Evolutionary conservation across 2,329 filamentous ascomycete genomes (phyloP), one percentile per base, ranked within the genome.

Genomic region (Apiospora sp.): DNA sequence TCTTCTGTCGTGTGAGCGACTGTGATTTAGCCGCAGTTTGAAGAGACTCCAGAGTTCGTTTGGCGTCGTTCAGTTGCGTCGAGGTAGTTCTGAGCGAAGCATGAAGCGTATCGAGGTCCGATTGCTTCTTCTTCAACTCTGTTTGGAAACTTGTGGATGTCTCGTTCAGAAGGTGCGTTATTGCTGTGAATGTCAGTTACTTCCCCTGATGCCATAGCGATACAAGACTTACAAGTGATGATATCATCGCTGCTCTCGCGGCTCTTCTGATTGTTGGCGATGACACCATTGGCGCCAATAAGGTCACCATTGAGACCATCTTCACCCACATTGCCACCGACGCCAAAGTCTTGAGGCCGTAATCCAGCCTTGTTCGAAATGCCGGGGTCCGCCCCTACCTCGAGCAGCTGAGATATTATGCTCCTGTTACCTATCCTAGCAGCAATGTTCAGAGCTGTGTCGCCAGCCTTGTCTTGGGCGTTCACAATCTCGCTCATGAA

Each of bases 401-500:
- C 96, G 14, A 98, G 87, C 44, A 99, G 87, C 80, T 99, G 96
- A n/a, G 95, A 96, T 72, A 98, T 97, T 77, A 99, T 98, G 78
- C 94, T 97, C 71, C 93, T 89, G 80, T 98, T 98, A 30, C 95
- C 94, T 76, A 98, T 97, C 74, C 96, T 89, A 1, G 96, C 95
- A 1, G 96, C 96, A 74, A 98, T 92, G 77, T 98, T 98, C 27
- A 99, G 86, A 0, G 96, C 96, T 0, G 96, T 99, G 79, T 99
- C 97, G 0, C 96, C 96, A 46, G 93, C 93, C 78, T 95, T 95
- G 82, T 99, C 96, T 78, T 96, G 93, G 0, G 95, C 93, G 78
- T 99, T 98, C 73, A 99, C 96, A 81, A 99, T 97, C 80, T 98
- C 95, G 68, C 93, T 94, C 90, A 99, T 97, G 83, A 99, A 99